A percentile compares a stretch with the other conserved stretches of the same genome.
Evolutionary conservation across 768 basidiomycete species (phyloP).

Genomic region (Inosperma sp.): DNA sequence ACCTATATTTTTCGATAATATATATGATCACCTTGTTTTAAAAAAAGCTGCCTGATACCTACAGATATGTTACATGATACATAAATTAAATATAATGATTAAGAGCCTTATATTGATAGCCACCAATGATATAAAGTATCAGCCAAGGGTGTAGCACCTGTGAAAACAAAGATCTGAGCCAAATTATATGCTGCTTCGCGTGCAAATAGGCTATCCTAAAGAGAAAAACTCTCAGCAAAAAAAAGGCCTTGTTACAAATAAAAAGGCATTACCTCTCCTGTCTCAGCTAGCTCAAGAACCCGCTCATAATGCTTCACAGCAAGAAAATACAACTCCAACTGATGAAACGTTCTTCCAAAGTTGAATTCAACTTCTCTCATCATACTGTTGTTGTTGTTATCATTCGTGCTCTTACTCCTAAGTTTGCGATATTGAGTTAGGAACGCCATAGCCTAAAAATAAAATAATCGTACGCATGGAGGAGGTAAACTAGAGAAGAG

Average conservation of each 20-base stretch:
- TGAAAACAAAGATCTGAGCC: constrained; percentile 73
- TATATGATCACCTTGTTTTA: too few relatives aligned
- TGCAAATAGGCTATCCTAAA: constrained; percentile 48
- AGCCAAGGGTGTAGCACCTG: constrained; percentile 69
- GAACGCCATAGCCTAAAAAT: constrained; percentile 74
- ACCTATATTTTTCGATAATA: too few relatives aligned
- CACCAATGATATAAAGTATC: constrained; percentile 69
- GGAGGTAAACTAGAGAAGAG: constrained; percentile 67
- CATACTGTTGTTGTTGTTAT: constrained; percentile 29
- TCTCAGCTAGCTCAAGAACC: constrained; percentile 61
- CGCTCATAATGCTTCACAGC: constrained; percentile 83
- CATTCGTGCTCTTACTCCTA: constrained; percentile 31
- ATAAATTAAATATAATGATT: too few relatives aligned
- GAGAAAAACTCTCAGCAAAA: not conserved
- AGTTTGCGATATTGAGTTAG: constrained; percentile 74
- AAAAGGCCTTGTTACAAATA: not conserved
- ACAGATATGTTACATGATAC: too few relatives aligned
- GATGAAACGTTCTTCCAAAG: constrained; percentile 88
- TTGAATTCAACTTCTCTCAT: constrained; percentile 87
- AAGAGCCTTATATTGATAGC: constrained; percentile 80
- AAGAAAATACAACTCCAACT: constrained; percentile 78
- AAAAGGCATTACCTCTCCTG: constrained; percentile 29
- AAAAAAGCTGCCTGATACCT: too few relatives aligned
- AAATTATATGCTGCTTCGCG: constrained; percentile 87
- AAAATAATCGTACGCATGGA: constrained; percentile 84